Evolutionary conservation across 108 stramenopile species (phyloP), one percentile per base, ranked within the genome.

Genomic region (Schizochytrium sp.): DNA sequence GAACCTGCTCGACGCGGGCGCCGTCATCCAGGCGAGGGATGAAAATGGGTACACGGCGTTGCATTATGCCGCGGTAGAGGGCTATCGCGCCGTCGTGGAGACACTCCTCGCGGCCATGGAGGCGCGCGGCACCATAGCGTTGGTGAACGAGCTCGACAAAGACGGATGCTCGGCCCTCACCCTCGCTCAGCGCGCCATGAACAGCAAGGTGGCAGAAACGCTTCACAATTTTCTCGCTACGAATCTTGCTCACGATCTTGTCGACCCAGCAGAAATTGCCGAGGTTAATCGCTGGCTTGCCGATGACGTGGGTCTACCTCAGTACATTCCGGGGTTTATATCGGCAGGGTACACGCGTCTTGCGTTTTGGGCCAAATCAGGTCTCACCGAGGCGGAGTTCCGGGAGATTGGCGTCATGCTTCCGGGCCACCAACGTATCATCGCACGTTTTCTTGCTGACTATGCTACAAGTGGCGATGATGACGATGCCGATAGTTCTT

Each of bases 301-400:
- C 25, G 48, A 83, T 53, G 76, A 21, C 48, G 76, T 83, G 76
- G 25, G 28, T 8, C 76, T 83, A 6, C 76, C 76, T 6, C 48
- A 47, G n/a, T 83, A 83, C 48, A 53, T 53, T n/a, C 48, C 45
- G 2, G 76, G 76, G 4, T 83, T 83, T 53, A 83, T 83, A 14
- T 83, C 76, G 51, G 48, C 45, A 6, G 76, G 76, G 23, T 83
- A 83, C 76, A 83, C 76, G n/a, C 19, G 76, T n/a, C 76, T 83
- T 12, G 12, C 45, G n/a, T 83, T 83, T 4, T 83, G 76, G 76
- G 76, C 76, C 12, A 83, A 83, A 83, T 25, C 51, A 19, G 76
- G 76, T 23, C 12, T 83, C 12, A 21, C 76, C n/a, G 45, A 47
- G 23, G 18, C 45, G 6, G 76, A 83, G n/a, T 83, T 53, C n/a